A percentile compares a stretch with the other conserved stretches of the same genome.
phyloP scores from a whole-genome alignment of 2,329 filamentous ascomycete genomes.

The Bipolaris zeicola region DNA sequence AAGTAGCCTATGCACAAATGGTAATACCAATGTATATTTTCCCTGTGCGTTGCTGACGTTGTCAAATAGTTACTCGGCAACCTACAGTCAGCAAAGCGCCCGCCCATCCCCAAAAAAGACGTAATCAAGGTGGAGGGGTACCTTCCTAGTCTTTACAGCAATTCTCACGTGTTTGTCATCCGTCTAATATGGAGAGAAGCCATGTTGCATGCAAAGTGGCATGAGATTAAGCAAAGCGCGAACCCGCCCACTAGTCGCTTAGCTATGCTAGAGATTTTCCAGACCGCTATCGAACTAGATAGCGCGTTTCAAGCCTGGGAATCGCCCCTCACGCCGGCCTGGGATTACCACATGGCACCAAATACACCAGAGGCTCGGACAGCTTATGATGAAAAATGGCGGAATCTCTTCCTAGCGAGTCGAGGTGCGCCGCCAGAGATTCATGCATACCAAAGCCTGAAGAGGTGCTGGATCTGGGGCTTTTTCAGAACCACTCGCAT shows the following conservation, averaged over 20 bases:
- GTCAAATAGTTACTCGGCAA: slow-evolving; percentile 33
- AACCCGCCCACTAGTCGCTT: slow-evolving; percentile 23
- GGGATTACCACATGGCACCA: slow-evolving; percentile 26
- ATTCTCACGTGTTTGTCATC: slow-evolving; percentile 28
- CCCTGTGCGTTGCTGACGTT: slow-evolving; percentile 15
- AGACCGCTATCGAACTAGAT: slow-evolving; percentile 33
- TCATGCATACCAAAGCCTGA: slow-evolving; percentile 31
- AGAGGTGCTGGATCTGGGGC: slow-evolving; percentile 35
- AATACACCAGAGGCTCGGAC: slow-evolving; percentile 32
- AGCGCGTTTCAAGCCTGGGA: slow-evolving; percentile 38
- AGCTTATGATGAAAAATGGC: slow-evolving; percentile 30
- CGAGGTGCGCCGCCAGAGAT: slow-evolving; percentile 36
- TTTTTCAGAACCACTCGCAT: slow-evolving; percentile 39
- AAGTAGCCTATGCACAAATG: slow-evolving; percentile 36
- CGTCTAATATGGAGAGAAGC: slow-evolving; percentile 33
- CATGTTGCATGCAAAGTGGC: slow-evolving; percentile 36
- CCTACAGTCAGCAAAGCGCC: slow-evolving; percentile 32
- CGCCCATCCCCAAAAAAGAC: slow-evolving; percentile 30
- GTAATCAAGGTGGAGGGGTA: slow-evolving; percentile 17
- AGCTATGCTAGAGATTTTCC: slow-evolving; percentile 29
- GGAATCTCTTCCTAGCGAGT: slow-evolving; percentile 27
- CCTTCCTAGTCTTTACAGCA: slow-evolving; percentile 28
- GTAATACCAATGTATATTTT: slow-evolving; percentile 14
- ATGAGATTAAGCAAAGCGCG: slow-evolving; percentile 28
- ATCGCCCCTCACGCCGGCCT: slow-evolving; percentile 18